Base-by-base conservation (phyloP, 108 stramenopile genomes). In the Thalassiosira profunda region DNA sequence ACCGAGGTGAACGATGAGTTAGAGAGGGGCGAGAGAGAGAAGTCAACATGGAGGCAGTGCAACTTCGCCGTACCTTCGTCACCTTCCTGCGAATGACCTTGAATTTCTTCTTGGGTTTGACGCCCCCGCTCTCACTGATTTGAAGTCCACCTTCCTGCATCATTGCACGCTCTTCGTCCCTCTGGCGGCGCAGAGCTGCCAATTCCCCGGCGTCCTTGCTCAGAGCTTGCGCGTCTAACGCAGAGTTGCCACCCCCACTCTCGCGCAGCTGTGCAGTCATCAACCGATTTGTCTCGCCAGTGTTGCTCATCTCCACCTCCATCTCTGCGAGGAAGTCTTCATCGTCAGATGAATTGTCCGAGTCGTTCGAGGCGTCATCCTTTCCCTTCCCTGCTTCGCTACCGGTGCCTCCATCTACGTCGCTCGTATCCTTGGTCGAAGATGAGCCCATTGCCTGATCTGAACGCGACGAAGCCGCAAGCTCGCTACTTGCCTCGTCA, bases 171-270 rank as follows among this genome's bases (percentile, higher is more conserved):
- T 90, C 86, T 66, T 95, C 94, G 44, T 90, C 84, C 46, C 80
- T 63, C 53, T 95, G 85, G 1, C 87, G 75, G 44, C 85, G 80
- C 3, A 95, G 62, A 4, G 86, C 86, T 33, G 89, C 90, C 15
- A 92, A 69, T 43, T 95, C 91, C 3, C 86, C 69, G 7, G 94
- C 94, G 49, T 95, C 94, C 56, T 81, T 84, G 42, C 70, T 87
- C 31, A 86, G 55, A 26, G 83, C 87, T 49, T 87, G 69, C 20
- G 44, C 17, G 60, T 67, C 67, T 9, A 72, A 56, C 71, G 54
- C n/a, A 68, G 57, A 21, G 45, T 42, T 36, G 72, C 17, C 68
- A 76, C 54, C 10, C 57, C 56, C 84, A 12, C 21, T 49, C 33
- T 63, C 82, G n/a, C 67, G 24, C 11, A 76, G 63, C 29, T 90